A percentile compares a stretch with the other conserved stretches of the same genome.
phyloP scores from a whole-genome alignment of 208 protist species.

The Leptomonas seymouri region DNA sequence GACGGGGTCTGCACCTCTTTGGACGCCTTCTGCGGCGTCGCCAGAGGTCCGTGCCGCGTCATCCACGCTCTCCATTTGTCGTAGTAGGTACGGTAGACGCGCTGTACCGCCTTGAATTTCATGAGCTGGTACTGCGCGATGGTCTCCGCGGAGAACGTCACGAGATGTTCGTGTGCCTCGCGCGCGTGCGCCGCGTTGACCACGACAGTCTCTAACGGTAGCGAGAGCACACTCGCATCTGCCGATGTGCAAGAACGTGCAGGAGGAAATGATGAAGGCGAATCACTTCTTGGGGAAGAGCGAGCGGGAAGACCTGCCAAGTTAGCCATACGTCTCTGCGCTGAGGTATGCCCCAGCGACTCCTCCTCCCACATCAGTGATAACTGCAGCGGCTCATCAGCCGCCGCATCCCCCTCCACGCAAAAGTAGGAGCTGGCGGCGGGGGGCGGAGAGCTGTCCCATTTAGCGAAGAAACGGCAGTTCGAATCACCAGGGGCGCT shows the following conservation, averaged over 20 bases:
- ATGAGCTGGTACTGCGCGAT: slow-evolving; percentile 46
- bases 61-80: slow-evolving; percentile 34
- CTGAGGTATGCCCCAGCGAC: not conserved
- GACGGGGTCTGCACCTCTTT: not conserved
- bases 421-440: slow-evolving; percentile 19
- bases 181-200: slow-evolving; percentile 15
- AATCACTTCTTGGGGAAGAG: not conserved
- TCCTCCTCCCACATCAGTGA: not conserved
- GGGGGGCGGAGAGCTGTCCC: slow-evolving; percentile 18
- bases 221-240: not conserved
- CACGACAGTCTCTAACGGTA: not conserved
- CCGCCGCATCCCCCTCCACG: not conserved
- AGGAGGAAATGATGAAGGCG: not conserved
- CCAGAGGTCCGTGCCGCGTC: not conserved
- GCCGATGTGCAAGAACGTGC: not conserved
- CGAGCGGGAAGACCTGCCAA: not conserved
- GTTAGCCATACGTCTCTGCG: not conserved
- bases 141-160: slow-evolving; percentile 26
- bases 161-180: slow-evolving; percentile 14
- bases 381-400: not conserved
- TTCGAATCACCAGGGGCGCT: not conserved
- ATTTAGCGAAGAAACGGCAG: slow-evolving; percentile 6
- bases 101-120: slow-evolving; percentile 43
- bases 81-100: slow-evolving; percentile 53
- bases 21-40: not conserved